These are phyloP conservation scores for Taiwanofungus camphoratus DNA, from an alignment of 1,284 basidiomycete species.

Conservation along the genomic window DNA sequence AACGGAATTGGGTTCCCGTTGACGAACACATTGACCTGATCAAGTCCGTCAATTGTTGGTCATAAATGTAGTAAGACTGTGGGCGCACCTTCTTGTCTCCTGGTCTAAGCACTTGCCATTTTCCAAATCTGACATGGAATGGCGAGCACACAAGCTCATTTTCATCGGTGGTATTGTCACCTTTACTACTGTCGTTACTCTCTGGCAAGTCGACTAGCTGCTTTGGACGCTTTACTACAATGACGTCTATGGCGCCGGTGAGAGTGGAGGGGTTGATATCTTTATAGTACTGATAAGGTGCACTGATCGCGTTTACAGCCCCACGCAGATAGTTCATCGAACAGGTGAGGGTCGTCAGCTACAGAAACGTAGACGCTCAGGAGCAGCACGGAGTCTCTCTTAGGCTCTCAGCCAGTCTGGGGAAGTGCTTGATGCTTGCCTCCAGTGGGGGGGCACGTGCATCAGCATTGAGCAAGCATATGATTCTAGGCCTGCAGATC, in stretches of 20 bases:
- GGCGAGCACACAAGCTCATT: constrained; percentile 87
- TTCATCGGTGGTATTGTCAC: constrained; percentile 45
- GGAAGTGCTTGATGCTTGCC: too few species aligned
- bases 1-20: constrained; percentile 85
- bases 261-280: constrained; percentile 89
- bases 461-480: too few species aligned
- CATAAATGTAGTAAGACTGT: not conserved
- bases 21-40: constrained; percentile 77
- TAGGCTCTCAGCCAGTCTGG: too few species aligned
- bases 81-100: constrained; percentile 84
- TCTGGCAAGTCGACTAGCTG: constrained; percentile 12
- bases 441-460: too few species aligned
- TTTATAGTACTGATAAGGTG: constrained; percentile 81
- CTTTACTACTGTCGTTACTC: constrained; percentile 8
- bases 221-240: constrained; percentile 75
- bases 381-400: too few species aligned
- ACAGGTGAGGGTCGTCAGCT: not conserved
- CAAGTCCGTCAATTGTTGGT: not conserved
- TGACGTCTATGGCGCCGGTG: constrained; percentile 95
- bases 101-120: constrained; percentile 93
- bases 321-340: constrained; percentile 79
- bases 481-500: too few species aligned
- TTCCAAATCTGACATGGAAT: constrained; percentile 98
- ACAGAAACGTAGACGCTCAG: too few species aligned
- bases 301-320: constrained; percentile 74